Evolutionary conservation across 352 stramenopile species (phyloP).

Genomic region (Pythium pectinolyticum): DNA sequence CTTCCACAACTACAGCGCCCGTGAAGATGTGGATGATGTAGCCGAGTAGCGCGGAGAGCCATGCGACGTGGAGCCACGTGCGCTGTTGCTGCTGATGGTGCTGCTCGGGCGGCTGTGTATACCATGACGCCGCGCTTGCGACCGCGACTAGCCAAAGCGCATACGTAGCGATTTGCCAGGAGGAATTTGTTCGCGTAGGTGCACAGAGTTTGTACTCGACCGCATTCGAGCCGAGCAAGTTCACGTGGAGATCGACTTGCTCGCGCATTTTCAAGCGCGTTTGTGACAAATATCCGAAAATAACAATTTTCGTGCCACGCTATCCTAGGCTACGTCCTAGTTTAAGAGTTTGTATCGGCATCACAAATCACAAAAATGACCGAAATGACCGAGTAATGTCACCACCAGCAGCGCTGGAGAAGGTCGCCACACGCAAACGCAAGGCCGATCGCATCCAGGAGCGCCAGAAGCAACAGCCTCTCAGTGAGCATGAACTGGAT

Average conservation of each 20-base stretch:
- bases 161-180: constrained; percentile 6
- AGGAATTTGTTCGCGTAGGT: background rate
- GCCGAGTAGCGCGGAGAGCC: background rate
- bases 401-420: background rate
- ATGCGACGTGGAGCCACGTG: constrained; percentile 13
- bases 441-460: constrained; percentile 55
- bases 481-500: constrained; percentile 64
- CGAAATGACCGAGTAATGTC: constrained; percentile 14
- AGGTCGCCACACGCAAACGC: constrained; percentile 22
- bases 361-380: background rate
- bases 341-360: background rate
- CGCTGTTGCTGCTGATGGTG: background rate
- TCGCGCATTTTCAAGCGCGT: constrained; percentile 20
- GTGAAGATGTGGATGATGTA: constrained; percentile 4
- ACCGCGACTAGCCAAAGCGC: constrained; percentile 14
- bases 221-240: constrained; percentile 44
- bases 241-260: constrained; percentile 52
- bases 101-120: constrained; percentile 8
- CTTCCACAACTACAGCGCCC: constrained; percentile 30
- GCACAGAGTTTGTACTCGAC: constrained; percentile 55
- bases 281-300: background rate
- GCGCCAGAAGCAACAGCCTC: constrained; percentile 44
- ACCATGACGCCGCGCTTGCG: constrained; percentile 16
- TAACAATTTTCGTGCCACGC: background rate
- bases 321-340: constrained; percentile 1